A percentile compares a stretch with the other conserved stretches of the same genome.
Evolutionary conservation across 2,329 filamentous ascomycete species (phyloP).

Genomic region (Apiospora rasikravindrae): DNA sequence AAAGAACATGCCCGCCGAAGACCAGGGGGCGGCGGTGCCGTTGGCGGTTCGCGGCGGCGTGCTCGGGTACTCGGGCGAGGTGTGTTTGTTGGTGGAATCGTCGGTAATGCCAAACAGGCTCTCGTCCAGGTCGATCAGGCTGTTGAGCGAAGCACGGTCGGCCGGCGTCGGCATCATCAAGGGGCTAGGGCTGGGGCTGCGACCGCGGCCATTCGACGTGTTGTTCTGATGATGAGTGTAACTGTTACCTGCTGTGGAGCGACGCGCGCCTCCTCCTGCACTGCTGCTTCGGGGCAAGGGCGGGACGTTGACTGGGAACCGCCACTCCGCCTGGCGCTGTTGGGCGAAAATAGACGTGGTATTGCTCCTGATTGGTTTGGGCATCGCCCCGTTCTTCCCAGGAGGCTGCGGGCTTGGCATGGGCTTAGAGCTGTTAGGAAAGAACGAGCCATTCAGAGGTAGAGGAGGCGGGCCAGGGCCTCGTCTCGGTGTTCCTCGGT

Average conservation of each 20-base stretch:
- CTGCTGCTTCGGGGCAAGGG: conserved; percentile 45
- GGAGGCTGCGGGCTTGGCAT: background rate
- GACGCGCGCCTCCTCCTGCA: conserved; percentile 48
- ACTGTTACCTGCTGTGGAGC: conserved; percentile 25
- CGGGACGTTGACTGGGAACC: conserved; percentile 58
- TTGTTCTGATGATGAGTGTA: background rate
- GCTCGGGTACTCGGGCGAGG: background rate
- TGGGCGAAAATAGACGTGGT: conserved; percentile 59
- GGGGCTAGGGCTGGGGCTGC: background rate
- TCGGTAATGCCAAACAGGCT: conserved; percentile 44
- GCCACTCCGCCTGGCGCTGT: conserved; percentile 61
- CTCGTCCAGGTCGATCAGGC: conserved; percentile 54
- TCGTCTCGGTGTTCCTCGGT: background rate
- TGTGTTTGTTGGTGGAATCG: conserved; percentile 43
- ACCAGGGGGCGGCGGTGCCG: conserved; percentile 54
- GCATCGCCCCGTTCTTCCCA: background rate
- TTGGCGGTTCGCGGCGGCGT: conserved; percentile 35
- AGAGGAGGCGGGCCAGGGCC: background rate
- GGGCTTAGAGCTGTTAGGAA: background rate
- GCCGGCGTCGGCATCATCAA: conserved; percentile 41
- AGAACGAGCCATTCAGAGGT: background rate
- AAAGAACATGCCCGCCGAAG: conserved; percentile 58
- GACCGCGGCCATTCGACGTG: background rate
- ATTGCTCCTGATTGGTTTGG: conserved; percentile 39
- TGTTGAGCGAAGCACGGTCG: conserved; percentile 48